Evolutionary conservation across 2,329 filamentous ascomycete species (phyloP), one percentile per base, ranked within the genome.

Genomic region (Penicillium paneum): DNA sequence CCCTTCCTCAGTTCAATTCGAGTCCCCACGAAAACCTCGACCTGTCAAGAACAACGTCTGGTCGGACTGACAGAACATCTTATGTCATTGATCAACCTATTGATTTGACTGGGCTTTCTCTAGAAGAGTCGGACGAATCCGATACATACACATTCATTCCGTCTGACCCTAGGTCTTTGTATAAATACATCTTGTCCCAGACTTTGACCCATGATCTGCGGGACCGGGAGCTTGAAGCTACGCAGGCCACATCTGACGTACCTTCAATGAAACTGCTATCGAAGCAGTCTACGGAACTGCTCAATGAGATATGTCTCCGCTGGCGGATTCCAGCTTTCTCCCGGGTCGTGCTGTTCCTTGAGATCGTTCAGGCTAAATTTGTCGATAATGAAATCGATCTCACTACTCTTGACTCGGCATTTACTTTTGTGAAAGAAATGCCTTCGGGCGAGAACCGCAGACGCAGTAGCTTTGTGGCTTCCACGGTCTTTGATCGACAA

Each of bases 291-390:
- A 82, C 85, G 45, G 91, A 97, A 52, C 78, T 99, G 42, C 75
- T 99, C 58, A 89, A 88, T 56, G 93, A 97, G 71, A 81, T 97
- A 54, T 90, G 88, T 55, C 78, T 91, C 58, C 85, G 92, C 65
- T 99, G 94, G 94, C 87, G 94, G 46, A 82, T 99, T 58, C 91
- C 93, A 2, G 86, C 88, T 60, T 91, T 87, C 66, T 90, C 91
- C 3, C 84, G 91, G 41, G 80, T 91, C 48, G 85, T 96, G 6
- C 75, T 93, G 6, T 87, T 96, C 64, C 76, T 97, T 34, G 94
- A 97, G 74, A 89, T 95, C 52, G 83, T 91, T 7, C 83, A 87
- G 21, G 88, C 91, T 65, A 94, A 94, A 71, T 97, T 91, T 67
- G 77, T 91, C 42, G 88, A 96, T 62, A 86, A 90, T 61, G 89